These are phyloP conservation scores for Solanum hybrid DNA, from an alignment of 305 asterid genomes.

Conservation along the genomic window DNA sequence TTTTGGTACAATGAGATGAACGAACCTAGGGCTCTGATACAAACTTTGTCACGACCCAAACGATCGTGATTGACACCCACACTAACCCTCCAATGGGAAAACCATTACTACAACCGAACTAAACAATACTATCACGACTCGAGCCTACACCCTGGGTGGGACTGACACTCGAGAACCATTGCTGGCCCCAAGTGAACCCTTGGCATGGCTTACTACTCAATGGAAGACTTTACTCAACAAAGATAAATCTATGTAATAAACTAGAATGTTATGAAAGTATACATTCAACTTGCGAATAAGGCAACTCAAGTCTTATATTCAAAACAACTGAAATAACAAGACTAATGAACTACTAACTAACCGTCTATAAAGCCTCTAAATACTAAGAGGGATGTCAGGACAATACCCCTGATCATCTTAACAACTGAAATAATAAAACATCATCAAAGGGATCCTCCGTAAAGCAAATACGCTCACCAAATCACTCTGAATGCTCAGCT, in stretches of 20 bases:
- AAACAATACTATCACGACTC: background rate
- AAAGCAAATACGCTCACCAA: background rate
- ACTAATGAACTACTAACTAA: background rate
- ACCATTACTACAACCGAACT: background rate
- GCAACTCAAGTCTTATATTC: background rate
- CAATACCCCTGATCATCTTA: background rate
- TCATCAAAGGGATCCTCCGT: background rate
- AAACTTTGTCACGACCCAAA: background rate
- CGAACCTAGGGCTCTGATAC: background rate
- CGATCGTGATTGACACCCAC: background rate
- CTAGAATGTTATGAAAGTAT: no score
- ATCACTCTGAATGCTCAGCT: background rate
- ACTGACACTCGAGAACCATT: background rate
- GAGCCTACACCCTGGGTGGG: background rate
- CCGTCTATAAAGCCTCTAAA: background rate
- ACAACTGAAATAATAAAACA: background rate
- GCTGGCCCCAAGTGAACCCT: background rate
- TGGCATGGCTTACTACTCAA: background rate
- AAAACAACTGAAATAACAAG: background rate
- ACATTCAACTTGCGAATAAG: background rate
- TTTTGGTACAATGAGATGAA: background rate
- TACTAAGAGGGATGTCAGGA: background rate
- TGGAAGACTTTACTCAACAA: background rate
- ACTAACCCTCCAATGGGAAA: background rate
- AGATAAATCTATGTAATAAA: background rate